phyloP scores from a whole-genome alignment of 305 asterid species.

The Fraxinus angustifolia region DNA sequence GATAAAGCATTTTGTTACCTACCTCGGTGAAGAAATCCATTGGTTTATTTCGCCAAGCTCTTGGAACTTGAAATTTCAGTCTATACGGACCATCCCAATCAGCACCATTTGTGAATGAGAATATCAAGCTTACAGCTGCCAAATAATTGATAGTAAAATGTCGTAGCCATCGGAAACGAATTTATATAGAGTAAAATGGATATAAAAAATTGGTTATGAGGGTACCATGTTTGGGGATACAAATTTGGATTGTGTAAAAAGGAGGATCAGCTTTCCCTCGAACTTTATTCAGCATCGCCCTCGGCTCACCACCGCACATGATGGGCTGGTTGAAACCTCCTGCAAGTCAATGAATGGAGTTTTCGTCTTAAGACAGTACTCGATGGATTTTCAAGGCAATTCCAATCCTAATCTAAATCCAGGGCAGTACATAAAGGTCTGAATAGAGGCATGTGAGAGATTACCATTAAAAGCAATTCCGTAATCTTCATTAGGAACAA shows the following conservation, averaged over 20 bases:
- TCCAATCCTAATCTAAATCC: not conserved
- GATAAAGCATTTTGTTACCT: not conserved
- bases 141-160: not conserved
- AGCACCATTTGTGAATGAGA: slow-evolving; percentile 72
- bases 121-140: slow-evolving; percentile 72
- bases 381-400: not conserved
- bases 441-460: not conserved
- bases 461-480: slow-evolving; percentile 81
- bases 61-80: slow-evolving; percentile 73
- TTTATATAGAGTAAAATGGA: not conserved
- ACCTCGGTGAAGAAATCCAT: slow-evolving; percentile 61
- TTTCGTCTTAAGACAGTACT: not conserved
- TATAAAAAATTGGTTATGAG: not conserved
- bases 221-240: slow-evolving; percentile 76
- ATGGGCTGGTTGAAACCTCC: slow-evolving; percentile 94
- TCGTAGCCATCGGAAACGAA: not conserved
- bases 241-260: slow-evolving; percentile 73
- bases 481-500: slow-evolving; percentile 54
- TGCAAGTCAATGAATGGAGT: slow-evolving; percentile 12
- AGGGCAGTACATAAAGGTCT: not conserved
- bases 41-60: slow-evolving; percentile 64
- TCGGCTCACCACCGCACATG: slow-evolving; percentile 90
- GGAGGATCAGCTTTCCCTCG: slow-evolving; percentile 81
- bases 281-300: slow-evolving; percentile 67
- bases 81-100: slow-evolving; percentile 91